phyloP scores from a whole-genome alignment of 139 green algal genomes.

The Chlorokybus atmophyticus region DNA sequence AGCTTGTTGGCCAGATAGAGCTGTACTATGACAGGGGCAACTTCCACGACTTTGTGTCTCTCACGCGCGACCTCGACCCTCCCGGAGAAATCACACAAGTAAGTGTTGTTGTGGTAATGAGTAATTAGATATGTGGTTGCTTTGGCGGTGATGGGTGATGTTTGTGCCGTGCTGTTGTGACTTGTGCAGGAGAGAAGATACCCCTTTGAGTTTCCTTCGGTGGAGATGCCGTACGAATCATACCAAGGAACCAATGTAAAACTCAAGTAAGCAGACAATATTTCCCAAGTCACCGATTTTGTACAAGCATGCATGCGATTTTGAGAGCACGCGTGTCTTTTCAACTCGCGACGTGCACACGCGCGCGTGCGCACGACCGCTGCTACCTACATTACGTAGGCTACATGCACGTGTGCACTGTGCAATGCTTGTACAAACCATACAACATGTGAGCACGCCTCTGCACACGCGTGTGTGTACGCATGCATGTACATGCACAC shows the following conservation, averaged over 20 bases:
- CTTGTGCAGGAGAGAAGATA: no score
- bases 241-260: slow-evolving; percentile 65
- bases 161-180: no score
- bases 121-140: no score
- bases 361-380: background rate
- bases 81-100: slow-evolving; percentile 61
- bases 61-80: slow-evolving; percentile 39
- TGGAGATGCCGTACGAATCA: slow-evolving; percentile 94
- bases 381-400: no score
- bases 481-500: no score
- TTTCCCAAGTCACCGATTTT: no score
- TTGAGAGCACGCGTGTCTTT: background rate
- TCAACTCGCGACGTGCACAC: background rate
- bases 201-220: slow-evolving; percentile 88
- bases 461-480: no score
- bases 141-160: no score
- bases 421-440: background rate
- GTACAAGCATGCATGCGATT: background rate
- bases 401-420: background rate
- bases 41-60: slow-evolving; percentile 73
- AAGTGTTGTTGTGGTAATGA: no score
- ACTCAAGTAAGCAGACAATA: slow-evolving; percentile 21
- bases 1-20: slow-evolving; percentile 94
- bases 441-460: no score
- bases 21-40: slow-evolving; percentile 65